These are phyloP conservation scores for Capsicum baccatum DNA, from an alignment of 257 asterid species.

Conservation along the genomic window DNA sequence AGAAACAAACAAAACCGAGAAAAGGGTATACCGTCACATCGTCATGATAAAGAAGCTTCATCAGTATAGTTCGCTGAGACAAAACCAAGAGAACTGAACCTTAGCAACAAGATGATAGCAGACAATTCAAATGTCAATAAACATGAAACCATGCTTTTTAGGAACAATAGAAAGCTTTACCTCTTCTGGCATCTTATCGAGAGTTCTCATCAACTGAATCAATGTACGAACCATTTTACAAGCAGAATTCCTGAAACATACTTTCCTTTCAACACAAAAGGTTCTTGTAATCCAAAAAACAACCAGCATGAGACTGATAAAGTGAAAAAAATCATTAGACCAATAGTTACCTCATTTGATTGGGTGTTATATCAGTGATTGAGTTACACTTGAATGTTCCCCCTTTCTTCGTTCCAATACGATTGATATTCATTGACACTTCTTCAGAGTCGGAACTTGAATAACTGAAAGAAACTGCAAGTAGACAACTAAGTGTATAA, in stretches of 20 bases:
- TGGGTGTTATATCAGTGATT: constrained; percentile 73
- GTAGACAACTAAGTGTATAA: constrained; percentile 21
- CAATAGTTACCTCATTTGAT: constrained; percentile 75
- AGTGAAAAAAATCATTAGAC: background rate
- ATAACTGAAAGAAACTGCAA: constrained; percentile 89
- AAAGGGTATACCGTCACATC: constrained; percentile 78
- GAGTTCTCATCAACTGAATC: constrained; percentile 90
- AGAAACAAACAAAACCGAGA: constrained; percentile 31
- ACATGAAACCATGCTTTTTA: background rate
- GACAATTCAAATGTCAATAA: background rate
- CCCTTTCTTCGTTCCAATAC: constrained; percentile 83
- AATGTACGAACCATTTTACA: constrained; percentile 93
- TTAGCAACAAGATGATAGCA: constrained; percentile 1
- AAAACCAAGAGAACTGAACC: constrained; percentile 30
- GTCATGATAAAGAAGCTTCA: constrained; percentile 92
- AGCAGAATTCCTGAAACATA: constrained; percentile 79
- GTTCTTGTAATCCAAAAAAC: constrained; percentile 23
- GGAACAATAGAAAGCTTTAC: constrained; percentile 43
- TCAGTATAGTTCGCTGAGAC: constrained; percentile 87
- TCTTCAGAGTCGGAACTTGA: constrained; percentile 77
- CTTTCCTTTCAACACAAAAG: constrained; percentile 30
- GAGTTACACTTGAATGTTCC: constrained; percentile 73
- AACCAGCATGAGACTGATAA: constrained; percentile 22
- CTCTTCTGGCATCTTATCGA: constrained; percentile 99
- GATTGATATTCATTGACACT: constrained; percentile 86